These are phyloP conservation scores for Dendrobium nobile DNA, from an alignment of 106 monocot species.

Conservation along the genomic window DNA sequence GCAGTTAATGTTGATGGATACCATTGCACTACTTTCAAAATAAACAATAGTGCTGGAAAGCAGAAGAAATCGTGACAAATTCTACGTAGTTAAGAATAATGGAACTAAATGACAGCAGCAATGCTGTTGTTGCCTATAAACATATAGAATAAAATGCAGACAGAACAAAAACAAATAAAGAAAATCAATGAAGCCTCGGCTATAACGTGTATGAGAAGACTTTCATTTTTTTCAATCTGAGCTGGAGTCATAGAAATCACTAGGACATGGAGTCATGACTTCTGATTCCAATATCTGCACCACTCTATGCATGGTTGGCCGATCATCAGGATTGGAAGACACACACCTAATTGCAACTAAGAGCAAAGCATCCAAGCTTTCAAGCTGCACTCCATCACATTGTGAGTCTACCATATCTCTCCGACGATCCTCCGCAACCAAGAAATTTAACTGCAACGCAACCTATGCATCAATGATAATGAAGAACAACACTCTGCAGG, in stretches of 20 bases:
- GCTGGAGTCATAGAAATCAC: conserved; percentile 81
- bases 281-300: conserved; percentile 87
- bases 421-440: conserved; percentile 64
- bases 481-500: neutral
- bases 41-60: no score
- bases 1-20: no score
- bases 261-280: conserved; percentile 91
- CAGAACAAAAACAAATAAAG: neutral
- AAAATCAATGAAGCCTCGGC: conserved; percentile 1
- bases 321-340: conserved; percentile 61
- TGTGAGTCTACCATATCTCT: conserved; percentile 72
- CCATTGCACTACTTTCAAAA: no score
- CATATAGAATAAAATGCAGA: neutral
- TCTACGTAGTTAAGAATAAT: neutral
- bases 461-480: neutral
- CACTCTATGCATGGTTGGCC: conserved; percentile 93
- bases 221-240: conserved; percentile 39
- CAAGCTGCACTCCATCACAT: conserved; percentile 76
- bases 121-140: neutral
- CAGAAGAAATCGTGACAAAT: neutral
- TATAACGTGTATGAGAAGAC: neutral
- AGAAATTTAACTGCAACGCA: conserved; percentile 66
- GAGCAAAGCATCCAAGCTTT: conserved; percentile 74
- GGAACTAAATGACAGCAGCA: neutral
- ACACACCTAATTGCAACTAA: conserved; percentile 72